Evolutionary conservation across 164 flowering plant genomes (phyloP), one percentile per base, ranked within the genome.

Genomic region (Houttuynia cordata): DNA sequence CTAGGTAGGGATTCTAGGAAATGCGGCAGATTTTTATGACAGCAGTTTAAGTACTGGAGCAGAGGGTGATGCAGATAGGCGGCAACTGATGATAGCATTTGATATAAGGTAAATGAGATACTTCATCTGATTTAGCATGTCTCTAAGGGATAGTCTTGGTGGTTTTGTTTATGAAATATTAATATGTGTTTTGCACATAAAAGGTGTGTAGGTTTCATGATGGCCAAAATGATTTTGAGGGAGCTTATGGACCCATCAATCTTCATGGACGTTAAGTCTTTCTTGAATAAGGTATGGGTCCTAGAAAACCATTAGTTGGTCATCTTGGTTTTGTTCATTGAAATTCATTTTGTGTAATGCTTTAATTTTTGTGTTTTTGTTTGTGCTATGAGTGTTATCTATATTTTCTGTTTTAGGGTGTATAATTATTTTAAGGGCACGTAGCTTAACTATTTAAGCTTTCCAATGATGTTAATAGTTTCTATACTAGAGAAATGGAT

Each of bases 31-130:
- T 68, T 88, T 93, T 70, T 54, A 76, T 78, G 92, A 83, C 67
- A 68, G 70, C 42, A 67, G 64, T 71, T 60, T 72, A 42, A 77
- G 62, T 56, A 64, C 62, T 63, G 60, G 79, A 34, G 14, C 68
- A 59, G 86, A 81, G 41, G 67, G 68, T 54, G 75, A 69, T 67
- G 61, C 63, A 51, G 89, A 83, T 39, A 83, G 99, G 74, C 80
- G 95, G 20, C 78, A 78, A 70, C 80, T 90, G 96, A 93, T 93
- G 99, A 93, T 93, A 72, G 99, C 96, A 62, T 93, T 90, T 85
- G 99, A 93, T 68, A 93, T 93, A 91, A 85, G 99, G 99, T 93
- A 75, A 66, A 18, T 54, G 30, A 9, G 61, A 45, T 22, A 49
- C 14, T 25, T 54, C 30, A 30, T 54, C 30, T 22, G 15, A 15